Percentiles rank a stretch among this genome's conserved stretches.
Conservation (phyloP, 1,284 basidiomycete genomes). For the Wallemia hederae region DNA sequence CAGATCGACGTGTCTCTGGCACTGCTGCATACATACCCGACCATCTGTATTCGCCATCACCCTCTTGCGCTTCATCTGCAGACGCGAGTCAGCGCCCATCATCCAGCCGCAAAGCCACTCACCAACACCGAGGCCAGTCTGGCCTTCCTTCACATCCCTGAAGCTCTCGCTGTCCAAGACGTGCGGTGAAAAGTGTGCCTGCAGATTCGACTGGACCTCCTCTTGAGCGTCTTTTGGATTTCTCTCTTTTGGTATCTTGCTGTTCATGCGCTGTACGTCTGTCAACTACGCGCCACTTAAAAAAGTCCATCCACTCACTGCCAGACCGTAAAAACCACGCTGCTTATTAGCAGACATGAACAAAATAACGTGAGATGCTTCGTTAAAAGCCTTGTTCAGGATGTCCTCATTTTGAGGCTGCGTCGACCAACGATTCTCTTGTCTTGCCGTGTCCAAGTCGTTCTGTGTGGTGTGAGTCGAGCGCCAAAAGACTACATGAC, state of each 20-base stretch:
- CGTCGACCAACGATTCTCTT: background rate
- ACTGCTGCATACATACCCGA: background rate
- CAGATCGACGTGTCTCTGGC: too few species aligned
- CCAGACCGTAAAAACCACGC: background rate
- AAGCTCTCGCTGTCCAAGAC: too few species aligned
- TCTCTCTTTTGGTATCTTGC: background rate
- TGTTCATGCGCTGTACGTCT: background rate
- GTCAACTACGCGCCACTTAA: background rate
- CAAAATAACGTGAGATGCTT: background rate
- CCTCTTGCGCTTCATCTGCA: background rate
- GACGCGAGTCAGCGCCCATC: too few species aligned
- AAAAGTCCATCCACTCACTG: background rate
- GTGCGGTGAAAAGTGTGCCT: background rate
- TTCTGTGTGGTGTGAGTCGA: background rate
- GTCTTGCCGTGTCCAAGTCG: background rate
- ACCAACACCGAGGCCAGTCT: too few species aligned
- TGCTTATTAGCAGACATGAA: conserved; percentile 1
- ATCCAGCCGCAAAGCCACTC: too few species aligned
- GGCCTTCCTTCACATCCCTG: too few species aligned
- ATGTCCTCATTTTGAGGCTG: background rate
- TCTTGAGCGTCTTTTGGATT: background rate
- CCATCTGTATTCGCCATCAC: background rate
- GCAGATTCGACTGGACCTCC: background rate
- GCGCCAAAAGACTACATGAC: background rate
- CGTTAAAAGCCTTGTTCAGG: background rate